Evolutionary conservation across 371 early-diverging fungal genomes (phyloP), one percentile per base, ranked within the genome.

Genomic region (Paramicrosporidium saccamoebae): DNA sequence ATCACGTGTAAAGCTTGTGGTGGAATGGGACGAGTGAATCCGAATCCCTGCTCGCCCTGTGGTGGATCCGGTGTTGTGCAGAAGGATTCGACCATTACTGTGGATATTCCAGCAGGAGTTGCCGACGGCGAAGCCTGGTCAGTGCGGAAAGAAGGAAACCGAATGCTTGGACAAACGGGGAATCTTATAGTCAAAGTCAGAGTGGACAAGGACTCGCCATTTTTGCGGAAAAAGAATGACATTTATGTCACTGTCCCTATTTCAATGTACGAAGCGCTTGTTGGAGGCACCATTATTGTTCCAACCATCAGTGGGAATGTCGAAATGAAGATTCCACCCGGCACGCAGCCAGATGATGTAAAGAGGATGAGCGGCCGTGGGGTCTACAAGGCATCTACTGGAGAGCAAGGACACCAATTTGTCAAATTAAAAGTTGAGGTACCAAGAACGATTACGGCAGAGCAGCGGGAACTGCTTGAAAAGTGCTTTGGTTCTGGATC

Each of bases 271-370:
- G 65, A 53, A 2, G 82, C 82, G 2, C 40, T 77, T 1, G 42
- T 86, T 15, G 88, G 88, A 17, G 88, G 88, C 22, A 47, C 43
- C 3, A 39, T 81, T 10, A 52, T 58, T 3, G 56, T 86, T 17
- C 82, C 79, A 2, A 81, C 84, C 4, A 48, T 82, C 5, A 74
- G 74, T 33, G 84, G 88, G 19, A 71, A 78, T 29, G 75, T 82
- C 1, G 88, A 86, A 25, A 41, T 86, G 17, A 64, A 55, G 27
- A 37, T 86, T 10, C 65, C 61, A 3, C 34, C 64, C 5, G 81
- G 81, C 12, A 59, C 68, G 4, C 88, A 86, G 33, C 77, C 79
- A 1, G 66, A 61, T 12, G 82, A 81, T 10, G 51, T 53, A 22
- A 58, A 63, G 17, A 43, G 62, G 8, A 39, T 86, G 31, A 49